Base-by-base conservation (phyloP, 805 yeast genomes). In the Clavispora vitiphila region DNA sequence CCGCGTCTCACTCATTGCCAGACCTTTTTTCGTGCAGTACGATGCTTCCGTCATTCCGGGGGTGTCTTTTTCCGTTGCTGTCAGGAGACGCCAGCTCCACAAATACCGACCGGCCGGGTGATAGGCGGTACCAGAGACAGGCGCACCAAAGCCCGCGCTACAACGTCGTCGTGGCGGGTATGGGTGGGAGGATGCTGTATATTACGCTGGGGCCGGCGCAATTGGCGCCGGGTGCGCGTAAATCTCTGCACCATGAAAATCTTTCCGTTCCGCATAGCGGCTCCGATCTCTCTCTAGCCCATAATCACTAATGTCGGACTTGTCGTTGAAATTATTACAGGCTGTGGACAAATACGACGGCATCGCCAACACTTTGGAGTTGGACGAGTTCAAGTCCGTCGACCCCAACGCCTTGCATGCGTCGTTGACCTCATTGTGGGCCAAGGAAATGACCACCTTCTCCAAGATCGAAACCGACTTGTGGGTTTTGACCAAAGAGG, bases 371-470 rank as follows among this genome's bases (percentile, higher is more conserved):
- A 80, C 97, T 5, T 67, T 78, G 39, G 74, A 66, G 15, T 74
- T 74, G 37, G 53, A 56, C 2, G 68, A 64, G 41, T 86, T 90
- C 69, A 84, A 93, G 31, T 71, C 64, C 12, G 69, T 76, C 35
- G 81, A 78, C 41, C 75, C 91, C 34, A 79, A 77, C 61, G 71
- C 77, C 12, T 71, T 87, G 40, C 85, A 84, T 53, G 76, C 96
- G n/a, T 91, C 91, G 22, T 77, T 93, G 56, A 83, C 83, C 58
- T 90, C 97, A 18, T 74, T 93, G 43, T 77, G 82, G 60, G 90
- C 96, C 46, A 84, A 85, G 62, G 74, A 78, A 42, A 90, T 91
- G 86, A 76, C 93, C 54, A 66, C 67, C 35, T 90, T 80, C 70
- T 72, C 77, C 53, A 77, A 86, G 46, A 72, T 79, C 41, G 98